Conservation (phyloP, 1,284 basidiomycete genomes). For the Fomes fomentarius region DNA sequence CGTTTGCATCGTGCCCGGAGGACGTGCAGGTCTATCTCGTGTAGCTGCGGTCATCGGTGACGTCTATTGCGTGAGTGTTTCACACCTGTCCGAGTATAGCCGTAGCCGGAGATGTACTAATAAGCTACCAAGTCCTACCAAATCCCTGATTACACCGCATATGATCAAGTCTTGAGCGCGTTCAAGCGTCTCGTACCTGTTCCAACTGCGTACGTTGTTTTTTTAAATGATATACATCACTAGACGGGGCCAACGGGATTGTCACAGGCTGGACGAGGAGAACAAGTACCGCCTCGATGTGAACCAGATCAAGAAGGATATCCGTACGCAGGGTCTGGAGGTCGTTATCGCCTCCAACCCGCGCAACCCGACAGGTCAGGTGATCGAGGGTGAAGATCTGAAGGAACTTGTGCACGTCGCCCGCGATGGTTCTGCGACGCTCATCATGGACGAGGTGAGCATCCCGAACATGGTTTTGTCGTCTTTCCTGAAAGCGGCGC, state of each 20-base stretch:
- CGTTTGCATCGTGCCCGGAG: conserved; percentile 90
- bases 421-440: conserved; percentile 70
- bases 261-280: conserved; percentile 32
- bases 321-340: conserved; percentile 78
- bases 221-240: no score
- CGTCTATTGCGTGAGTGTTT: conserved; percentile 66
- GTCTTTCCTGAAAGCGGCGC: no score
- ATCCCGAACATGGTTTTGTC: background rate
- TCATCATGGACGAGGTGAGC: conserved; percentile 85
- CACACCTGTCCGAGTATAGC: background rate
- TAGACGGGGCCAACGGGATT: no score
- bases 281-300: conserved; percentile 76
- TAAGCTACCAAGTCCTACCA: conserved; percentile 64
- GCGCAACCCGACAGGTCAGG: conserved; percentile 90
- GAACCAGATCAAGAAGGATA: conserved; percentile 74
- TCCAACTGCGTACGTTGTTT: conserved; percentile 70
- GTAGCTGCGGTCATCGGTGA: conserved; percentile 91
- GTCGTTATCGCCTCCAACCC: conserved; percentile 92
- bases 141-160: conserved; percentile 88
- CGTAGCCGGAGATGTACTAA: conserved; percentile 20
- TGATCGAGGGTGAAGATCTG: conserved; percentile 76
- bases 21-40: conserved; percentile 85
- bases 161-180: conserved; percentile 83
- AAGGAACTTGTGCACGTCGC: conserved; percentile 77
- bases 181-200: conserved; percentile 91